Percentiles rank a stretch among this genome's conserved stretches.
These are phyloP conservation scores for Aegilops sharonensis DNA, from an alignment of 176 grass and related monocot species.

Conservation along the genomic window DNA sequence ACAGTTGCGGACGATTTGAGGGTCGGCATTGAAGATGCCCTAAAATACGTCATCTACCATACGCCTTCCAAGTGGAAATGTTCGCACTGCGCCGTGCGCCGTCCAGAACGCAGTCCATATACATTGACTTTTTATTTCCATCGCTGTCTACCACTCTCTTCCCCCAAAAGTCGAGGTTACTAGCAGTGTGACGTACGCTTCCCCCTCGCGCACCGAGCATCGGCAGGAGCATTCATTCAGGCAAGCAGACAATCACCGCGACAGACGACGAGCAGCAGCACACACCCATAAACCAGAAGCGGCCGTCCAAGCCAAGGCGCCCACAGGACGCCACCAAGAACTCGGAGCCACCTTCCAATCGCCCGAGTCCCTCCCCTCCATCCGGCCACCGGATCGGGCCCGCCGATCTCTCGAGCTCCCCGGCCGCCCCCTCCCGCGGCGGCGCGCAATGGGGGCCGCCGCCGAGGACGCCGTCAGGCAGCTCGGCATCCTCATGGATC, in stretches of 20 bases:
- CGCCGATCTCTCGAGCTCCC: not conserved
- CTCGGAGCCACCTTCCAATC: not conserved
- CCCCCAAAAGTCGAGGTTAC: not conserved
- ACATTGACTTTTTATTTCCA: too few relatives aligned
- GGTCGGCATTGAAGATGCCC: too few relatives aligned
- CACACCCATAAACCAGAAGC: not conserved
- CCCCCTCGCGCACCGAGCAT: not conserved
- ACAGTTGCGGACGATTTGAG: too few relatives aligned
- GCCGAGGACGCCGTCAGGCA: slow-evolving; percentile 79
- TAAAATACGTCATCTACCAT: too few relatives aligned
- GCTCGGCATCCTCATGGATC: slow-evolving; percentile 66
- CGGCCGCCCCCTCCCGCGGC: not conserved
- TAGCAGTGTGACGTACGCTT: not conserved
- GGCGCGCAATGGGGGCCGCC: slow-evolving; percentile 61
- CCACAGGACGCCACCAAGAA: not conserved
- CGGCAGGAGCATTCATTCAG: not conserved
- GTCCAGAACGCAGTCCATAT: too few relatives aligned
- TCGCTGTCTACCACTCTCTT: not conserved
- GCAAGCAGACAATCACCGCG: not conserved
- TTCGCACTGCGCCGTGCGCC: too few relatives aligned
- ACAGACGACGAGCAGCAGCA: slow-evolving; percentile 6
- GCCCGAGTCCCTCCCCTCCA: not conserved
- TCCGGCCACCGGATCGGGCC: not conserved
- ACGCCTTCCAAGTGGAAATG: too few relatives aligned
- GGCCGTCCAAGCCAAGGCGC: slow-evolving; percentile 29